These are phyloP conservation scores for Trichoderma semiorbis DNA, from an alignment of 2,329 filamentous ascomycete genomes.

Conservation along the genomic window DNA sequence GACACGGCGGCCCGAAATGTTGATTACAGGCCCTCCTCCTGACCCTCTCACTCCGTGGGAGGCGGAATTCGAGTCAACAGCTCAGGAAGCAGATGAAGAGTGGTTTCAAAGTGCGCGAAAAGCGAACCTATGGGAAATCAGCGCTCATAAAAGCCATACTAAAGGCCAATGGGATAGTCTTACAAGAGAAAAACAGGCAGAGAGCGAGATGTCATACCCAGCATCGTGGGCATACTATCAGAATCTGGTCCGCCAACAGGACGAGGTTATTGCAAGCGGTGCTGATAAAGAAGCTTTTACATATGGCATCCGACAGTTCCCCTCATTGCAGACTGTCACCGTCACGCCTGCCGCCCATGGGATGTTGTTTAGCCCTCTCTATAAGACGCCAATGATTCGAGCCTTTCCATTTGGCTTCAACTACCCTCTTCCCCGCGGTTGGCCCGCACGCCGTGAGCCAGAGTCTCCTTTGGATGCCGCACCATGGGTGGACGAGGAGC, in stretches of 20 bases:
- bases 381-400: not conserved
- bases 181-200: not conserved
- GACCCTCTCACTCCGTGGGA: not conserved
- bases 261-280: conserved; percentile 25
- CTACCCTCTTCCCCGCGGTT: conserved; percentile 24
- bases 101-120: not conserved
- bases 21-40: not conserved
- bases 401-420: not conserved
- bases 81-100: not conserved
- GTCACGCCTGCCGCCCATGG: conserved; percentile 32
- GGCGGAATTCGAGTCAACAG: not conserved
- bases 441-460: conserved; percentile 16
- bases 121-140: not conserved
- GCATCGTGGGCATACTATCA: conserved; percentile 31
- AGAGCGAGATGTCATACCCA: not conserved
- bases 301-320: conserved; percentile 25
- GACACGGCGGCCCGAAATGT: not conserved
- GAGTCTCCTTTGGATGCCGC: not conserved
- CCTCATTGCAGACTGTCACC: conserved; percentile 34
- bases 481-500: not conserved
- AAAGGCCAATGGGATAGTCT: not conserved
- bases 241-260: conserved; percentile 33
- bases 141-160: not conserved
- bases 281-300: not conserved
- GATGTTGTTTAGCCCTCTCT: not conserved